Conservation (phyloP, 106 monocot species). For the Dendrobium huoshanense region DNA sequence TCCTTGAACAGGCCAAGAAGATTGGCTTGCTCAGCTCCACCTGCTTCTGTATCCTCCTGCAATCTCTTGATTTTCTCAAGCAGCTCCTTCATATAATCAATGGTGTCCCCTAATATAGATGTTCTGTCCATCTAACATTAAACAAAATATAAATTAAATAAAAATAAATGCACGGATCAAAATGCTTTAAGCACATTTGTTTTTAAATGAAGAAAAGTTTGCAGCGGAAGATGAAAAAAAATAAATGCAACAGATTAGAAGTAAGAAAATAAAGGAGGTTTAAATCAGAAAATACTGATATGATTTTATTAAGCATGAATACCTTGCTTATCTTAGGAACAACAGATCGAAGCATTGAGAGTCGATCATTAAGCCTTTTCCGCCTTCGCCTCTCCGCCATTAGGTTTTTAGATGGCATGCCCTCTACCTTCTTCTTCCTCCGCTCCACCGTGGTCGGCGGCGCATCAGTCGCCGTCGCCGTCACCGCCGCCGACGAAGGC, state of each 20-base stretch:
- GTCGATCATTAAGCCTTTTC: constrained; percentile 92
- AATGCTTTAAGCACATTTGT: too few species aligned
- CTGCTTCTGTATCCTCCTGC: constrained; percentile 61
- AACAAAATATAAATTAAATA: not conserved
- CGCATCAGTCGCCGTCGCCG: not conserved
- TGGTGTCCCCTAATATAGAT: constrained; percentile 93
- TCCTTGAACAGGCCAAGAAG: constrained; percentile 66
- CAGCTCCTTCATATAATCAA: constrained; percentile 99
- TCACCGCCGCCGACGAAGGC: constrained; percentile 14
- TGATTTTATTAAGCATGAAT: not conserved
- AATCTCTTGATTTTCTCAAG: constrained; percentile 79
- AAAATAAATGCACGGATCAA: not conserved
- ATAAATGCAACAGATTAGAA: too few species aligned
- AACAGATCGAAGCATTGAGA: constrained; percentile 92
- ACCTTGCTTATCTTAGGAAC: constrained; percentile 99
- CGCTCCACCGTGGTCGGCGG: constrained; percentile 9
- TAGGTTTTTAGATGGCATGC: constrained; percentile 90
- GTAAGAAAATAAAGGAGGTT: too few species aligned
- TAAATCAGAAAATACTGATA: too few species aligned
- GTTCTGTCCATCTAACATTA: constrained; percentile 85
- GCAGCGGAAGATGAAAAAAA: too few species aligned
- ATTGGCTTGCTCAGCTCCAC: constrained; percentile 27
- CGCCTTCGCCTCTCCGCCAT: constrained; percentile 94
- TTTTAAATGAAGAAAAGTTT: too few species aligned
- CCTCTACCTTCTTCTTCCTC: constrained; percentile 63